Base-by-base conservation (phyloP, 2,329 filamentous ascomycete genomes). In the Claviceps purpurea region DNA sequence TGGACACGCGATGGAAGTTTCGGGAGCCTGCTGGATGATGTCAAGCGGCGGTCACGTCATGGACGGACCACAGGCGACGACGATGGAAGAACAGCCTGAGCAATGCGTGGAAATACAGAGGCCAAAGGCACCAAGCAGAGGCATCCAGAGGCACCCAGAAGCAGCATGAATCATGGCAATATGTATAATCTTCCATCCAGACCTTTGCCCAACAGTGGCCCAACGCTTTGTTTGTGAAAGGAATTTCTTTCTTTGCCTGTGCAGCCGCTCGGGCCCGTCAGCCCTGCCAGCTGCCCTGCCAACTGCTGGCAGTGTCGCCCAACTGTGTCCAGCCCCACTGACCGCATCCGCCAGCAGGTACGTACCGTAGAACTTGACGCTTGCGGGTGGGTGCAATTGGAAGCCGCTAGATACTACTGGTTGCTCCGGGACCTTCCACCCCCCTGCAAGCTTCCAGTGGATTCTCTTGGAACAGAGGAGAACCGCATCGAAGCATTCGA, bases 381-480 rank as follows among this genome's bases (percentile, higher is more conserved):
- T 34, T 46, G 26, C 45, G 8, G 37, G 14, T 47, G 45, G 46
- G 14, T 47, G 46, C 46, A 11, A 39, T 30, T 47, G 46, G 46
- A 20, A 34, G 44, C 44, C 26, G 34, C 44, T 41, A 10, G 47
- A 14, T 42, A 13, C 22, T 18, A 47, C 41, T 38, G 26, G 52
- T 34, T 53, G 48, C 48, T 16, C 44, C 44, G 34, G 47, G 24
- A 43, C 54, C 60, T 69, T 69, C 67, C 51, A 59, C 57, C 61
- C 65, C 65, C 63, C 64, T 63, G 62, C 59, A 62, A 60, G 56
- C 49, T 62, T 61, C 59, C 58, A 59, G 64, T 66, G 66, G 68
- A 65, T 65, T 66, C 60, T 63, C 20, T 66, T 71, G 64, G 69
- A 71, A 71, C 60, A 65, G 63, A 64, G 63, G 65, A 68, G 69